Base-by-base conservation (phyloP, 169 alveolate species). In the Miamiensis avidus region DNA sequence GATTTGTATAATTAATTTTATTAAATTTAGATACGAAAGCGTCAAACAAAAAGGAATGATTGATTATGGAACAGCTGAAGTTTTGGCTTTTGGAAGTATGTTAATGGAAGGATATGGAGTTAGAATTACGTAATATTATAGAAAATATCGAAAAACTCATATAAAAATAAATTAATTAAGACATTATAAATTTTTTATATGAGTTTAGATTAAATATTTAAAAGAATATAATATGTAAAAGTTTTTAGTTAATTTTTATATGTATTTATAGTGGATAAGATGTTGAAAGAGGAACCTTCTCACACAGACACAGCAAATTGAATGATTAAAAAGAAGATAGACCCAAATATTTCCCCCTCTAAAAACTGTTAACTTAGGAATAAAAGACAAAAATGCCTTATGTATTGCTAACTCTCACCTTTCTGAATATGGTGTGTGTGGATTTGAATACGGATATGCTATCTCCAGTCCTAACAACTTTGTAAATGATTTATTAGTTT, bases 261-360 rank as follows among this genome's bases (percentile, higher is more conserved):
- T 65, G 29, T 49, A 49, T 69, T 49, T 78, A 97, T 25, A 91
- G 96, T 29, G 99, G 99, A 0, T 98, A 98, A 82, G 99, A 98
- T 84, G 97, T 97, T 65, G 98, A 97, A 87, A 94, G 99, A 73
- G 99, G 99, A 31, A 98, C 99, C 0, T 98, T 98, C 86, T 97
- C 99, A 0, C 99, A 98, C 83, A 79, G 99, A 81, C 99, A 98
- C 87, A 97, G 99, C 1, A 96, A 93, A 29, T 89, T 98, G 25
- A 98, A 97, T 90, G 97, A 97, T 69, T 98, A 97, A 88, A 85
- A 83, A 73, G 94, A 92, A 30, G 96, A 93, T 81, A 76, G 93
- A 34, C 75, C 69, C 29, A 82, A 84, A 81, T 96, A 93, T 82
- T 82, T 78, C 77, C 92, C 94, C 49, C 85, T 85, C 20, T 65